These are phyloP conservation scores for Candida tallmaniae DNA, from an alignment of 805 yeast genomes.

Conservation along the genomic window DNA sequence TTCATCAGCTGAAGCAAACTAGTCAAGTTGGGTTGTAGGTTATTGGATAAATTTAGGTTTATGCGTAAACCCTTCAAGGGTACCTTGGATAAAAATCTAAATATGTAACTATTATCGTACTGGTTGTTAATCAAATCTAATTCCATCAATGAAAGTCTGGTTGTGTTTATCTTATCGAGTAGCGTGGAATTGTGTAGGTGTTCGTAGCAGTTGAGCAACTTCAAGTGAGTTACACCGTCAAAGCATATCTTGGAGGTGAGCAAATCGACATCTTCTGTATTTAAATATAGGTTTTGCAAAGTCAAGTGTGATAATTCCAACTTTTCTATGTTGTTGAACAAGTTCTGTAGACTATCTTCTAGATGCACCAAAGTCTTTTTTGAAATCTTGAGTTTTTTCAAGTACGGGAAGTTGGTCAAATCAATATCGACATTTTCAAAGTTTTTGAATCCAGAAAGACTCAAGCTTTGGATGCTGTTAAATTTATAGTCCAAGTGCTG, in stretches of 20 bases:
- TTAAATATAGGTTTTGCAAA: constrained; percentile 12
- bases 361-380: constrained; percentile 10
- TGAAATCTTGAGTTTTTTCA: constrained; percentile 14
- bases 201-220: constrained; percentile 11
- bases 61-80: constrained; percentile 4
- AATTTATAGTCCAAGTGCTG: constrained; percentile 9
- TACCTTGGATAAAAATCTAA: constrained; percentile 2
- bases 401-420: constrained; percentile 9
- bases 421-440: constrained; percentile 11
- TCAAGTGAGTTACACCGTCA: constrained; percentile 2
- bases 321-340: constrained; percentile 6
- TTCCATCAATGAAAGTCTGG: constrained; percentile 5
- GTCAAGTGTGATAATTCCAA: constrained; percentile 7
- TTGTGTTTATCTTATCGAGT: constrained; percentile 2
- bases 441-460: constrained; percentile 14
- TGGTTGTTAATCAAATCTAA: constrained; percentile 8
- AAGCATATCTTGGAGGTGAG: constrained; percentile 7
- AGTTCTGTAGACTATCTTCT: constrained; percentile 10
- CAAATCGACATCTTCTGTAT: constrained; percentile 5
- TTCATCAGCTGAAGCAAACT: constrained; percentile 1
- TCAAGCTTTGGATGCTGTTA: constrained; percentile 10
- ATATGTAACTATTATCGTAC: constrained; percentile 5
- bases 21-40: constrained; percentile 4
- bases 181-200: constrained; percentile 1
- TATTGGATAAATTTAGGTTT: constrained; percentile 7